Base-by-base conservation (phyloP, 768 basidiomycete species). In the Collybia mongolica region DNA sequence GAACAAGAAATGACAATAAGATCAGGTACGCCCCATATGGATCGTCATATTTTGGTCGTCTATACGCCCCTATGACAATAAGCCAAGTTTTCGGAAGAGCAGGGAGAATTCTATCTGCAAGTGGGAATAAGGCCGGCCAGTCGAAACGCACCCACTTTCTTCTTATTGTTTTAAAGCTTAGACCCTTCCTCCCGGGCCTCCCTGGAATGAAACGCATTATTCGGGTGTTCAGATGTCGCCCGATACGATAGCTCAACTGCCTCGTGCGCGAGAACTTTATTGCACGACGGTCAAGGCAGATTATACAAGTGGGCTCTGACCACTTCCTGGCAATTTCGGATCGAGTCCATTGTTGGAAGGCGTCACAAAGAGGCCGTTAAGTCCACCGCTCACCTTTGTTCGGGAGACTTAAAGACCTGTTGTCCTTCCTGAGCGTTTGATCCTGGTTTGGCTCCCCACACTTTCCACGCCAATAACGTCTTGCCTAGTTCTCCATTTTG, bases 1-100 rank as follows among this genome's bases (percentile, higher is more conserved):
- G 51, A 56, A 63, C 55, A 59, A 54, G 53, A 51, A 51, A 32
- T 63, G 62, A 74, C 72, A 74, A 73, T 73, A 73, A 70, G 68
- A 59, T 65, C 66, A 72, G 72, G 72, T 65, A 74, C 70, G 52
- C 60, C 46, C 57, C 53, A 58, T 54, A 56, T 60, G 56, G 58
- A 40, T 36, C 44, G 45, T 28, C 53, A 49, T 55, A 18, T 26
- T 42, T 54, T 56, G 42, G 39, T 52, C 54, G 38, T 48, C 45
- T 51, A 50, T 51, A 38, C 46, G 47, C 44, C 43, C 44, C 46
- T 37, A 53, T 49, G 55, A 61, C 60, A 61, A 63, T 61, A 61
- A 58, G 58, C 47, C 49, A 41, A 7, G 44, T 45, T 45, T 57
- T 52, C 57, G 44, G 23, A 47, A 54, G 51, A 58, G 58, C 59